phyloP scores from a whole-genome alignment of 2,329 filamentous ascomycete species.

The Rhynchosporium secalis region DNA sequence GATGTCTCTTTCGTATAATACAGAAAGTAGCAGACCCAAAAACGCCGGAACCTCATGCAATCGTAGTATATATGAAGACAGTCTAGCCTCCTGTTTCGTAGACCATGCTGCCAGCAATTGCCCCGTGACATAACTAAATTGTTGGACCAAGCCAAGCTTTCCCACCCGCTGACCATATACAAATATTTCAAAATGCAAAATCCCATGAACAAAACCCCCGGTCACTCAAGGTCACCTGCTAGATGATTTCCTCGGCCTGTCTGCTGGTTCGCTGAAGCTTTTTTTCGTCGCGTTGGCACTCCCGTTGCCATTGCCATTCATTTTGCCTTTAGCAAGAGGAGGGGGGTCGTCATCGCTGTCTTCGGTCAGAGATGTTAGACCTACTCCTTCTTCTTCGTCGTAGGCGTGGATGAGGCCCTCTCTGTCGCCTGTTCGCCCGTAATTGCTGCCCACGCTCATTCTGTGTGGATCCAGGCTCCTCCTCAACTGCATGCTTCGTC shows the following conservation, averaged over 20 bases:
- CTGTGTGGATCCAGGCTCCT: slow-evolving; percentile 65
- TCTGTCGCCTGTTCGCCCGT: slow-evolving; percentile 61
- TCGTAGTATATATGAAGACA: slow-evolving; percentile 27
- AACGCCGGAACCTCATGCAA: slow-evolving; percentile 33
- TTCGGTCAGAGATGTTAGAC: slow-evolving; percentile 75
- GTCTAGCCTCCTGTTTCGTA: slow-evolving; percentile 18
- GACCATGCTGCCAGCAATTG: slow-evolving; percentile 27
- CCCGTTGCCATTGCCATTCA: slow-evolving; percentile 41
- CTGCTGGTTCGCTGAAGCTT: slow-evolving; percentile 35
- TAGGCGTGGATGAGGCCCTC: slow-evolving; percentile 86
- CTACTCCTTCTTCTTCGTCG: slow-evolving; percentile 81
- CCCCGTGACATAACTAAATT: slow-evolving; percentile 8
- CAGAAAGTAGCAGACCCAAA: slow-evolving; percentile 16
- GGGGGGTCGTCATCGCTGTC: slow-evolving; percentile 66
- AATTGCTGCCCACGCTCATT: slow-evolving; percentile 63
- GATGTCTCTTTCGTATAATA: slow-evolving; percentile 27
- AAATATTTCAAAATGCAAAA: slow-evolving; percentile 28
- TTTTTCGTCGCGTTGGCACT: slow-evolving; percentile 30
- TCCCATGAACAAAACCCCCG: slow-evolving; percentile 9
- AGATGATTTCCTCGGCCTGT: slow-evolving; percentile 30
- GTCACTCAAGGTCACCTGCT: slow-evolving; percentile 34
- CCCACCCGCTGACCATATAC: slow-evolving; percentile 28
- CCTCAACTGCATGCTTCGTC: slow-evolving; percentile 88
- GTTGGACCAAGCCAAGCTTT: neutral
- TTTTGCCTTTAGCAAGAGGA: slow-evolving; percentile 32